Base-by-base conservation (phyloP, 768 basidiomycete genomes). In the Phylloporus arenicola region DNA sequence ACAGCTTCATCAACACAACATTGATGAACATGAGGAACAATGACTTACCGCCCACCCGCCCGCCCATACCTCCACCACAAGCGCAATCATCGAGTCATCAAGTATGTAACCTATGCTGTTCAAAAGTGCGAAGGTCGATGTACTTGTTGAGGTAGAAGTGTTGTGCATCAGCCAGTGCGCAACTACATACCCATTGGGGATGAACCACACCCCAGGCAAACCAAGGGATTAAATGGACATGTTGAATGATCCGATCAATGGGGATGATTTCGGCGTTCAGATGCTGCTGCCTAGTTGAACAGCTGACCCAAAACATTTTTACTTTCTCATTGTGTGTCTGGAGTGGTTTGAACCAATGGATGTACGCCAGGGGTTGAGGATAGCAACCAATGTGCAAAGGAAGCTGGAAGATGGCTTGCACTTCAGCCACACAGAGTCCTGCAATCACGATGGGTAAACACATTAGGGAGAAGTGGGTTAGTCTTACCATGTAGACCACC, bases 391-490 rank as follows among this genome's bases (percentile, higher is more conserved):
- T 57, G 11, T 56, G 30, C 1, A 27, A n/a, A 4, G 59, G 64
- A 6, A 67, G 52, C 37, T 51, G 33, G 40, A 69, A 69, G 17
- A 69, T 64, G 12, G 53, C 58, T 16, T 54, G 51, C 6, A 68
- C 59, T 50, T 64, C 67, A 6, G 60, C 64, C 37, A 67, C 45
- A 6, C 55, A 53, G 11, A 63, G 47, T 4, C 60, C 67, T 65
- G 29, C 12, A 38, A 20, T 10, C 3, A 33, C 24, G 24, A 24
- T 24, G 24, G 24, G 24, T 24, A 24, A 24, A 24, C 24, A 24
- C 6, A 6, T 24, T 24, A 24, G 24, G 6, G 24, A 24, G 24
- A 24, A 24, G 6, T 24, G 24, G 24, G 6, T 24, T 24, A 24
- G 35, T 16, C 41, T 9, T 11, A 48, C 47, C 29, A 41, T 48